phyloP scores from a whole-genome alignment of 257 asterid genomes.

The Salvia rosmarinus region DNA sequence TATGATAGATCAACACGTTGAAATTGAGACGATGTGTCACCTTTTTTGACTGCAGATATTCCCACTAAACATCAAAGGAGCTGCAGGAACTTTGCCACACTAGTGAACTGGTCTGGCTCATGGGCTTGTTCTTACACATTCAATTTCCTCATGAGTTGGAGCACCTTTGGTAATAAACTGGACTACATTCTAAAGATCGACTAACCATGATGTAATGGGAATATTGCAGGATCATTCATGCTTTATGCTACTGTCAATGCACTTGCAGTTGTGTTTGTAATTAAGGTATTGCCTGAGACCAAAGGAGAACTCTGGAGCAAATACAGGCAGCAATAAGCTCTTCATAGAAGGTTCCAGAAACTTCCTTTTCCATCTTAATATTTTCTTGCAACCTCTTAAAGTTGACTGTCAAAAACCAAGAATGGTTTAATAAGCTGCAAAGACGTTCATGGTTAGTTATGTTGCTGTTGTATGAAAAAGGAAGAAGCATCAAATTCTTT shows the following conservation, averaged over 20 bases:
- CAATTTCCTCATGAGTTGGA: constrained; percentile 90
- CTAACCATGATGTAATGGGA: constrained; percentile 15
- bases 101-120: constrained; percentile 93
- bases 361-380: not conserved
- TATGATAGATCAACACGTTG: not conserved
- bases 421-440: not conserved
- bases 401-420: not conserved
- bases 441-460: not conserved
- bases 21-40: constrained; percentile 10
- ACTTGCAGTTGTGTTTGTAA: constrained; percentile 73
- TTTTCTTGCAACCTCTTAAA: constrained; percentile 18
- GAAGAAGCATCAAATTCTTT: not conserved
- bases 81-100: constrained; percentile 87
- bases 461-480: not conserved
- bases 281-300: constrained; percentile 83
- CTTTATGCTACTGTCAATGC: constrained; percentile 77
- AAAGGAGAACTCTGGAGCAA: constrained; percentile 85
- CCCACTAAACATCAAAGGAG: constrained; percentile 91
- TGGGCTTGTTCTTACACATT: constrained; percentile 92
- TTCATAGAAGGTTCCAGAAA: constrained; percentile 18
- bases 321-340: constrained; percentile 71
- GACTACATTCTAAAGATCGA: not conserved
- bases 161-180: constrained; percentile 63
- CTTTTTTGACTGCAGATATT: constrained; percentile 54
- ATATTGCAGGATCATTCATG: constrained; percentile 73